Evolutionary conservation across 345 rosid genomes (phyloP).

Genomic region (Gossypium raimondii): DNA sequence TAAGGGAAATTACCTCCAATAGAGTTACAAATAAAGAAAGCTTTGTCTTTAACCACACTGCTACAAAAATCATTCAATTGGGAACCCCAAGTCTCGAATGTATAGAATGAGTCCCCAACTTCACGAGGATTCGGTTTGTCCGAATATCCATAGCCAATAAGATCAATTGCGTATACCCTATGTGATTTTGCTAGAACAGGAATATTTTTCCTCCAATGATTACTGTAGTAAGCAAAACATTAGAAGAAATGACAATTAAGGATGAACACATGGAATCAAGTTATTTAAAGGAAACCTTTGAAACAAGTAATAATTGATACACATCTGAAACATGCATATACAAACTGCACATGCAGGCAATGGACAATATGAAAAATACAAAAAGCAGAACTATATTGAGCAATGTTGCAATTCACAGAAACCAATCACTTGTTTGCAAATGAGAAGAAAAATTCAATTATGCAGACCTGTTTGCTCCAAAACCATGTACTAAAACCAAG

Average conservation of each 20-base stretch:
- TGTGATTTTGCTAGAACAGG: conserved; percentile 19
- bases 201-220: no score
- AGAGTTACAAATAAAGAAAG: conserved; percentile 86
- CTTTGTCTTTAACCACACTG: conserved; percentile 70
- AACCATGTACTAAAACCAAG: conserved; percentile 78
- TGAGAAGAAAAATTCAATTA: conserved; percentile 48
- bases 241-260: neutral
- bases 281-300: neutral
- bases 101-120: conserved; percentile 61
- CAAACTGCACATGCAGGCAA: no score
- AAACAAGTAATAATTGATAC: conserved; percentile 4
- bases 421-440: conserved; percentile 38
- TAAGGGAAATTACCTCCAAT: conserved; percentile 64
- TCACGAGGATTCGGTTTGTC: conserved; percentile 84
- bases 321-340: neutral
- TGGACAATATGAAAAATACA: no score
- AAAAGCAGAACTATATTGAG: no score
- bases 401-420: neutral
- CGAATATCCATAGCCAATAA: conserved; percentile 87
- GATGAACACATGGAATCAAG: neutral
- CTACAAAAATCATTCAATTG: conserved; percentile 74
- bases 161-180: conserved; percentile 75
- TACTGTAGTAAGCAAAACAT: no score
- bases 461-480: conserved; percentile 95
- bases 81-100: conserved; percentile 83